phyloP scores from a whole-genome alignment of 495 filamentous ascomycete genomes.

The Penicillium pulvis region DNA sequence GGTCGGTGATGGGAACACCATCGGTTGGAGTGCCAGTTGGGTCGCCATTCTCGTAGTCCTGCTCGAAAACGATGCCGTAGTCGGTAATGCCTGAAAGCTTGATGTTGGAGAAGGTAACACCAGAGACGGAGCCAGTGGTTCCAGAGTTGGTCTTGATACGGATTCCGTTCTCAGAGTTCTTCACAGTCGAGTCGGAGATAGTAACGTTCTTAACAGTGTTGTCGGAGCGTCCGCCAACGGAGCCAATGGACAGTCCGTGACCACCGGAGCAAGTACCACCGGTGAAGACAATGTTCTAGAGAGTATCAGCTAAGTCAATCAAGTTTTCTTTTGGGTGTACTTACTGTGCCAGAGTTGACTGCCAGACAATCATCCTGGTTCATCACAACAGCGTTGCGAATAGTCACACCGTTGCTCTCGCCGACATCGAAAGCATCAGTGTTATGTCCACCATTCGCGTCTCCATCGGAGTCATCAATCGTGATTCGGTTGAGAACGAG shows the following conservation, averaged over 20 bases:
- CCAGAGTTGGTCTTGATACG: conserved; percentile 32
- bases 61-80: conserved; percentile 64
- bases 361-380: conserved; percentile 71
- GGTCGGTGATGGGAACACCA: conserved; percentile 58
- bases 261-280: conserved; percentile 53
- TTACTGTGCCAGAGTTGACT: conserved; percentile 47
- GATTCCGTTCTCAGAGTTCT: conserved; percentile 50
- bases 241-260: conserved; percentile 63
- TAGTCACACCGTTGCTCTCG: conserved; percentile 49
- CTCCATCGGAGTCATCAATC: conserved; percentile 62
- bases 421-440: conserved; percentile 71
- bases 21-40: conserved; percentile 55
- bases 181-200: conserved; percentile 47
- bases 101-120: conserved; percentile 27
- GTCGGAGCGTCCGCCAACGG: conserved; percentile 57
- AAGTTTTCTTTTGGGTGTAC: background rate
- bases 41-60: conserved; percentile 61
- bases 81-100: conserved; percentile 22
- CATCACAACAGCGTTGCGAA: conserved; percentile 56
- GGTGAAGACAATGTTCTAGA: conserved; percentile 50
- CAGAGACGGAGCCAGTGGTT: conserved; percentile 28
- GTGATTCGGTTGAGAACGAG: conserved; percentile 55
- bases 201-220: conserved; percentile 57
- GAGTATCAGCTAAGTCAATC: background rate
- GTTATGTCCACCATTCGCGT: conserved; percentile 55